Evolutionary conservation across 2,329 filamentous ascomycete species (phyloP).

Genomic region (Xylaria sp.): DNA sequence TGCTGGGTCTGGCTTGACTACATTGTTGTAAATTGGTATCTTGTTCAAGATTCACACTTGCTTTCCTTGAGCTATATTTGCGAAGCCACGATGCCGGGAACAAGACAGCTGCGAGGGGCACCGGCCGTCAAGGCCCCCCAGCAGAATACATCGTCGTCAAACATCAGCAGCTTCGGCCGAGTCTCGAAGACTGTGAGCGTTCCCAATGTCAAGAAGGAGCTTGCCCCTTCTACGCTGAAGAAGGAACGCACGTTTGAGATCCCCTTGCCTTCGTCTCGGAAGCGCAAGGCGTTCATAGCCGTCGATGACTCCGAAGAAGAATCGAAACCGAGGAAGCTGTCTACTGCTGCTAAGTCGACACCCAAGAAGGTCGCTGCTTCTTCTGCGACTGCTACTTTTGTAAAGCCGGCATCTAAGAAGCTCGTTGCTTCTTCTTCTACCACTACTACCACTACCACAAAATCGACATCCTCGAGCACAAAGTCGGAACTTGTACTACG

Average conservation of each 20-base stretch:
- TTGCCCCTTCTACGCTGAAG: conserved; percentile 25
- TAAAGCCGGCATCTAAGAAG: conserved; percentile 19
- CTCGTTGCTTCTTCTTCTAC: conserved; percentile 16
- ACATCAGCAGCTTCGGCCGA: conserved; percentile 43
- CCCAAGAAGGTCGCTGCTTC: background rate
- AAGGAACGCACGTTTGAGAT: conserved; percentile 42
- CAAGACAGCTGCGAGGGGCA: conserved; percentile 28
- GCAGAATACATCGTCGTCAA: conserved; percentile 30
- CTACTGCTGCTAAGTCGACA: conserved; percentile 5
- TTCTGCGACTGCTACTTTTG: background rate
- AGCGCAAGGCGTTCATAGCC: conserved; percentile 31
- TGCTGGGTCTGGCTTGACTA: too few relatives aligned
- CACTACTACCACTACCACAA: background rate
- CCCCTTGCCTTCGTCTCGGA: conserved; percentile 34
- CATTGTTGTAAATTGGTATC: too few relatives aligned
- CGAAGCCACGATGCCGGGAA: conserved; percentile 27
- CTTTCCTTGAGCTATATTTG: background rate
- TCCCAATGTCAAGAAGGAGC: conserved; percentile 35
- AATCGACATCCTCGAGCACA: background rate
- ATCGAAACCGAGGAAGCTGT: conserved; percentile 18
- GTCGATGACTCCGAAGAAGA: conserved; percentile 31
- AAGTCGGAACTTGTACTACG: conserved; percentile 23
- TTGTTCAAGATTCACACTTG: background rate
- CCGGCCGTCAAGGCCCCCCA: conserved; percentile 22
- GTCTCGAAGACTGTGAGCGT: conserved; percentile 40